Percentiles rank a stretch among this genome's conserved stretches.
phyloP scores from a whole-genome alignment of 1,139 yeast species.

The Kodamaea suecica region DNA sequence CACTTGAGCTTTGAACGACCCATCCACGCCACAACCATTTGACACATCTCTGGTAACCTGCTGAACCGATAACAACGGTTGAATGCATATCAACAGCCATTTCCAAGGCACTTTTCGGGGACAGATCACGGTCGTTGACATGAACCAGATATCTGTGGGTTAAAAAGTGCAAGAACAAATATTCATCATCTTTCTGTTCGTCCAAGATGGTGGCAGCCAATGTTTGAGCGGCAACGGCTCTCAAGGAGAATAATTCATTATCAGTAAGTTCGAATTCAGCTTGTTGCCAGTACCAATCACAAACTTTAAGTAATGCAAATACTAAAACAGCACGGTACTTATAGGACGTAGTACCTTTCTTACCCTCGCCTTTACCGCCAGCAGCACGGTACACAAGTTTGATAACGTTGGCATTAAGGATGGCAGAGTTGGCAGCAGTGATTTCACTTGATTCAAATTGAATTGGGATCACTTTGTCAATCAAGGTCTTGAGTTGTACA shows the following conservation, averaged over 20 bases:
- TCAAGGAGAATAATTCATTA: slow-evolving; percentile 55
- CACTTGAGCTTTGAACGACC: slow-evolving; percentile 73
- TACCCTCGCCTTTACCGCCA: slow-evolving; percentile 72
- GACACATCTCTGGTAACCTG: slow-evolving; percentile 83
- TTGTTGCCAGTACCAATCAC: slow-evolving; percentile 71
- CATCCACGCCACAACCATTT: slow-evolving; percentile 94
- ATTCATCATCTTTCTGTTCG: slow-evolving; percentile 52
- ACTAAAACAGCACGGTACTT: slow-evolving; percentile 67
- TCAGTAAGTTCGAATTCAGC: slow-evolving; percentile 63
- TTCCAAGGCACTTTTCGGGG: slow-evolving; percentile 72
- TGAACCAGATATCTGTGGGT: slow-evolving; percentile 73
- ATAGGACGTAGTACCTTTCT: slow-evolving; percentile 51
- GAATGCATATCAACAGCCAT: slow-evolving; percentile 85
- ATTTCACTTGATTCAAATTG: slow-evolving; percentile 52
- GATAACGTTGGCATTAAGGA: slow-evolving; percentile 58
- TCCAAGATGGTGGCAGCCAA: slow-evolving; percentile 72
- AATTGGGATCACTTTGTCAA: slow-evolving; percentile 69
- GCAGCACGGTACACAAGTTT: slow-evolving; percentile 69
- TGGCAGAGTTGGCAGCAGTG: slow-evolving; percentile 56
- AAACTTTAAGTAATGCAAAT: slow-evolving; percentile 70
- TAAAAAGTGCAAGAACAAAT: slow-evolving; percentile 70
- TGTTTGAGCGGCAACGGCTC: slow-evolving; percentile 69
- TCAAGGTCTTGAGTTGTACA: slow-evolving; percentile 64
- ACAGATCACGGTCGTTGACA: slow-evolving; percentile 58
- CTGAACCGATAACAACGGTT: slow-evolving; percentile 68